Evolutionary conservation across 768 basidiomycete species (phyloP).

Genomic region (Mycena vulgaris): DNA sequence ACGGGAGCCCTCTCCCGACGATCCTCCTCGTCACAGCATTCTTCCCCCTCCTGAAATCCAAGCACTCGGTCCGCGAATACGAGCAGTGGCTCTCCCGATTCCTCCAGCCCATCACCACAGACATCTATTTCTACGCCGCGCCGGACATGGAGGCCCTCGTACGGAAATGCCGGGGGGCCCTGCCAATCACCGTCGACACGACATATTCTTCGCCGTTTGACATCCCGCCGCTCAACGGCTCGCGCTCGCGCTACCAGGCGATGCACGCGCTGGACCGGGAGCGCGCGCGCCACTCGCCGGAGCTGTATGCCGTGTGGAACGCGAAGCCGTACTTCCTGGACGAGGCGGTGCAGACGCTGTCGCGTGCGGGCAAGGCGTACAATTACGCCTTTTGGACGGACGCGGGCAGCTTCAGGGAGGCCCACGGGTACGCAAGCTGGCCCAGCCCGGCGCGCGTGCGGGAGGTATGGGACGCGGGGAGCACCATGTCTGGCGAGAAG

Average conservation of each 20-base stretch:
- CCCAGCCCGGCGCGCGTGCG: slow-evolving; percentile 60
- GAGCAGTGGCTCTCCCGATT: slow-evolving; percentile 60
- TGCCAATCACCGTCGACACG: slow-evolving; percentile 61
- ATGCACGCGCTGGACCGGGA: slow-evolving; percentile 66
- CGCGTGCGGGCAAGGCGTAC: slow-evolving; percentile 49
- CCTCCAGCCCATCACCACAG: slow-evolving; percentile 59
- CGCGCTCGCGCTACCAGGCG: slow-evolving; percentile 51
- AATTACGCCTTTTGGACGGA: slow-evolving; percentile 74
- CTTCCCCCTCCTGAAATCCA: slow-evolving; percentile 65
- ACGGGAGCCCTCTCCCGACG: neutral
- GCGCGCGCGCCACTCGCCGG: slow-evolving; percentile 57
- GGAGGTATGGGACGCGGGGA: slow-evolving; percentile 56
- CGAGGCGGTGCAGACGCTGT: slow-evolving; percentile 53
- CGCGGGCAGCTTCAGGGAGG: slow-evolving; percentile 66
- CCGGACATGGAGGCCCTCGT: slow-evolving; percentile 54
- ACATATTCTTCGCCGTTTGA: slow-evolving; percentile 62
- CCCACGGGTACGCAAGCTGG: slow-evolving; percentile 64
- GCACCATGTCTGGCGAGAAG: slow-evolving; percentile 44
- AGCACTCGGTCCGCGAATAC: slow-evolving; percentile 64
- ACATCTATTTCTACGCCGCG: slow-evolving; percentile 69
- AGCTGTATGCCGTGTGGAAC: slow-evolving; percentile 71
- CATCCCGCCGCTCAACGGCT: slow-evolving; percentile 59
- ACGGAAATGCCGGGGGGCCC: slow-evolving; percentile 47
- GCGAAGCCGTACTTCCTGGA: slow-evolving; percentile 67
- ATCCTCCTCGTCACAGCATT: slow-evolving; percentile 71